Evolutionary conservation across 164 flowering plant species (phyloP).

Genomic region (Annona cherimola): DNA sequence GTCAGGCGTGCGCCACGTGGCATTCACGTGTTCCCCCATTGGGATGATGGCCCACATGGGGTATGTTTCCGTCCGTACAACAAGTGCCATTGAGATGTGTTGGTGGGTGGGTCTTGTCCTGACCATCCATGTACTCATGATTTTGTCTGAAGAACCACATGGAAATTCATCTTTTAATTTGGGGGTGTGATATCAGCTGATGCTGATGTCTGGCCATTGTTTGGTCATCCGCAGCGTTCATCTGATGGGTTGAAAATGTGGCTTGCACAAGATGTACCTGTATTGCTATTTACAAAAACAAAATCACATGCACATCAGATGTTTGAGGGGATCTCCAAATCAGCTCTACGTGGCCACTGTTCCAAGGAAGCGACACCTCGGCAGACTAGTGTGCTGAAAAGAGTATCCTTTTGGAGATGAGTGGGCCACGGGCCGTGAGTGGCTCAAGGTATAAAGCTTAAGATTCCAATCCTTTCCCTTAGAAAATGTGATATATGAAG

Average conservation of each 20-base stretch:
- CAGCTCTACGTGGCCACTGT: background rate
- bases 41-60: background rate
- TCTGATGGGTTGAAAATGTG: no score
- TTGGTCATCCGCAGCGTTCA: no score
- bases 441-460: constrained; percentile 10
- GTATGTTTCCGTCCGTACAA: background rate
- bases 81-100: no score
- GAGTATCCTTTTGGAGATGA: background rate
- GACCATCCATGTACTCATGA: no score
- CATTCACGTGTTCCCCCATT: background rate
- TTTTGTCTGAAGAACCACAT: no score
- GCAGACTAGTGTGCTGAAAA: background rate
- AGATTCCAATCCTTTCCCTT: background rate
- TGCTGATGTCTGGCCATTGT: no score
- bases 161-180: no score
- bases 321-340: background rate
- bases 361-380: constrained; percentile 8
- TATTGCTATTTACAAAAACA: no score
- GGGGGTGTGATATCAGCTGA: no score
- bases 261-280: no score
- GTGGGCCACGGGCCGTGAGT: constrained; percentile 1
- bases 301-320: no score
- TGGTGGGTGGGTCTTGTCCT: no score
- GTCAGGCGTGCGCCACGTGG: background rate
- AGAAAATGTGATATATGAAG: background rate